Conservation (phyloP, 2,329 filamentous ascomycete species). For the Arthrinium phaeospermum region DNA sequence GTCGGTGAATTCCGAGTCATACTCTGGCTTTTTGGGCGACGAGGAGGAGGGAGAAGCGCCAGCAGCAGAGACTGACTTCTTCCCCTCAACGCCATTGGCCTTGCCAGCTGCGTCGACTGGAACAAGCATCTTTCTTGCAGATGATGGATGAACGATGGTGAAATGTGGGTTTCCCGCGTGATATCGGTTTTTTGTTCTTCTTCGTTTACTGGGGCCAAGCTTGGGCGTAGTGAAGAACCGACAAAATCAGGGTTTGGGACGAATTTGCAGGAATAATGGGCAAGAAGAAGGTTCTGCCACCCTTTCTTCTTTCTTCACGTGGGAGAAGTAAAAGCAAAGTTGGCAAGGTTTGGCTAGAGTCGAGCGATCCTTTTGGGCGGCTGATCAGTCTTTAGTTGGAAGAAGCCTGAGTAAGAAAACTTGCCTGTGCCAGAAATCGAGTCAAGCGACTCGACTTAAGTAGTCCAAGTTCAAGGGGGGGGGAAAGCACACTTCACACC, state of each 20-base stretch:
- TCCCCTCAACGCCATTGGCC: neutral
- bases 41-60: neutral
- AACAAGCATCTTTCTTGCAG: neutral
- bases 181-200: neutral
- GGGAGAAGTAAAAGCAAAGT: neutral
- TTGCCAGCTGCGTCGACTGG: neutral
- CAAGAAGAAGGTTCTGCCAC: neutral
- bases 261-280: neutral
- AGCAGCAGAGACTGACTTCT: neutral
- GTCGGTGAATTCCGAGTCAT: conserved; percentile 65
- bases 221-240: neutral
- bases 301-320: neutral
- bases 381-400: neutral
- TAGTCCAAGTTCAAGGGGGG: neutral
- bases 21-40: neutral
- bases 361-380: neutral
- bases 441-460: conserved; percentile 2
- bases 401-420: neutral
- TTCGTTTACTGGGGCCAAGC: neutral
- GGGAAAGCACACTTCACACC: neutral
- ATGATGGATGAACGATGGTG: neutral
- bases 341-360: conserved; percentile 5
- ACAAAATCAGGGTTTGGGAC: neutral
- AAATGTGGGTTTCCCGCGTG: neutral
- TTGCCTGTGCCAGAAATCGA: neutral